These are phyloP conservation scores for Hylodesmum podocarpum DNA, from an alignment of 306 rosid genomes.

Conservation along the genomic window DNA sequence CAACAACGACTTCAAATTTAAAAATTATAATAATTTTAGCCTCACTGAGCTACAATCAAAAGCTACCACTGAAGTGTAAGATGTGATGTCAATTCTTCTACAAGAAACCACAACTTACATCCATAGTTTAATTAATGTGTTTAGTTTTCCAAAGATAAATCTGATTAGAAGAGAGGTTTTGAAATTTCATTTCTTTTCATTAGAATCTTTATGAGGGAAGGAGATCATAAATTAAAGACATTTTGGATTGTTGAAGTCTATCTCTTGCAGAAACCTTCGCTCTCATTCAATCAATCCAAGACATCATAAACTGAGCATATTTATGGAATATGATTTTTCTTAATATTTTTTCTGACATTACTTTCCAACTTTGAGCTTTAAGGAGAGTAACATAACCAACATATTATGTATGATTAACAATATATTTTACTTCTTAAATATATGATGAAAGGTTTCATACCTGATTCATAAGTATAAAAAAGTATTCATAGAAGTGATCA, in stretches of 20 bases:
- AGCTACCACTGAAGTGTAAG: background rate
- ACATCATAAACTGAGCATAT: background rate
- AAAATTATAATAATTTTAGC: background rate
- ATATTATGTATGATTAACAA: no score
- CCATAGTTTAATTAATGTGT: background rate
- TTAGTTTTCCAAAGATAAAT: background rate
- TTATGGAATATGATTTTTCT: background rate
- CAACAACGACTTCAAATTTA: background rate
- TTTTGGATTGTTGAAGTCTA: background rate
- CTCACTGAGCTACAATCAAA: background rate
- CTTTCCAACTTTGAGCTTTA: background rate
- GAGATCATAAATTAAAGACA: background rate
- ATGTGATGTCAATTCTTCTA: background rate
- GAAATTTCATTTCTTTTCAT: background rate
- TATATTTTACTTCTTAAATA: no score
- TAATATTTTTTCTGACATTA: background rate
- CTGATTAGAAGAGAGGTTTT: background rate
- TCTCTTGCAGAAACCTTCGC: background rate
- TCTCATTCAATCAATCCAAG: background rate
- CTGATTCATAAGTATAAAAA: no score
- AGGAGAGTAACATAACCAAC: background rate
- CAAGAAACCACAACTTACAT: background rate
- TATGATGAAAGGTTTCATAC: no score
- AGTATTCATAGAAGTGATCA: no score
- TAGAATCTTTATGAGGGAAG: background rate